Conservation (phyloP, 495 filamentous ascomycete genomes). For the Rhizodiscina lignyota region DNA sequence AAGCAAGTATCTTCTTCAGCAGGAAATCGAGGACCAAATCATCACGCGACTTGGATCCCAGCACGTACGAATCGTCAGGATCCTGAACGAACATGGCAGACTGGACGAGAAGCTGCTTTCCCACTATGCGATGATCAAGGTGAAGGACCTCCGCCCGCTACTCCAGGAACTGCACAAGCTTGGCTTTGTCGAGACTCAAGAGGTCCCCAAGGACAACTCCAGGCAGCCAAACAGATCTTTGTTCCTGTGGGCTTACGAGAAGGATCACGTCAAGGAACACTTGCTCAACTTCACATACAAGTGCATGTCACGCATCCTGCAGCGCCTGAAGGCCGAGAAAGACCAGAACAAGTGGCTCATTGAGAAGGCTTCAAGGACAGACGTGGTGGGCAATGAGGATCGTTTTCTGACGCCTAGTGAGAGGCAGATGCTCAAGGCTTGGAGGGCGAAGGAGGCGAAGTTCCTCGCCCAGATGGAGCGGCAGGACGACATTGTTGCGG, state of each 20-base stretch:
- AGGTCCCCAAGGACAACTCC: conserved; percentile 71
- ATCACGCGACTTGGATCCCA: conserved; percentile 55
- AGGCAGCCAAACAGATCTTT: conserved; percentile 63
- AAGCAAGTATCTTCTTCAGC: conserved; percentile 45
- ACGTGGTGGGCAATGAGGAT: conserved; percentile 69
- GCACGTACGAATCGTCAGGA: conserved; percentile 60
- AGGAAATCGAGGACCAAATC: conserved; percentile 64
- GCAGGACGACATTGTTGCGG: conserved; percentile 68
- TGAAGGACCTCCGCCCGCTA: conserved; percentile 64
- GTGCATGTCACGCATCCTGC: conserved; percentile 70
- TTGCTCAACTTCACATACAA: conserved; percentile 69
- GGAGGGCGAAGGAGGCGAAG: conserved; percentile 55
- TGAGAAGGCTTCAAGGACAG: conserved; percentile 59
- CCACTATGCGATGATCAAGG: conserved; percentile 54
- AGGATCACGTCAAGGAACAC: conserved; percentile 43
- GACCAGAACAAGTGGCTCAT: conserved; percentile 49
- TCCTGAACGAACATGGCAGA: conserved; percentile 73
- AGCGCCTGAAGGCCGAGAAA: conserved; percentile 57
- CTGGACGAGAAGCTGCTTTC: conserved; percentile 77
- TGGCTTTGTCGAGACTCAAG: conserved; percentile 77
- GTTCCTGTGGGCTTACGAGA: conserved; percentile 82
- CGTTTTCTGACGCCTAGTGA: conserved; percentile 54
- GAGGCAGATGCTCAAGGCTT: conserved; percentile 45
- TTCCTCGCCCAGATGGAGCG: conserved; percentile 59
- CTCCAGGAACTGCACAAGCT: conserved; percentile 65